Base-by-base conservation (phyloP, 2,329 filamentous ascomycete species). In the Fusarium metavorans region DNA sequence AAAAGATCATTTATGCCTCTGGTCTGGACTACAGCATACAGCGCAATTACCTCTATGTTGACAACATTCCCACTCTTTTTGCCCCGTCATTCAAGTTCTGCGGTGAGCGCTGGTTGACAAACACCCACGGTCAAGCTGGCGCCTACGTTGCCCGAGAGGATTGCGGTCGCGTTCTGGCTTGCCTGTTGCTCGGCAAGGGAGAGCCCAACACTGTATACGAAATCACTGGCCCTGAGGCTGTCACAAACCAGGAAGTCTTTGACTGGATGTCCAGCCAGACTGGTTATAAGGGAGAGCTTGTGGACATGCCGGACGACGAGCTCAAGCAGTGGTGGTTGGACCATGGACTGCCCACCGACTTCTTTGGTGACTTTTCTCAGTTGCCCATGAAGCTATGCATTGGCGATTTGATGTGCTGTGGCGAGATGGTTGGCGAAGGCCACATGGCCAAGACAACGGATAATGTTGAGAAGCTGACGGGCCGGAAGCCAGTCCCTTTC, bases 321-420 rank as follows among this genome's bases (percentile, higher is more conserved):
- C 52, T 78, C 23, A 76, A 75, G 66, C n/a, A 50, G 1, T 78
- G 68, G 65, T 78, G 76, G 76, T 37, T 75, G 27, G 75, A 70
- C 9, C 76, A 67, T 8, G 76, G 76, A 0, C n/a, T 78, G 0
- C 76, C 76, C 0, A 68, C 66, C 0, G 76, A 78, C 5, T 68
- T 78, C 65, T 75, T 70, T 45, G 76, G 76, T 3, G 75, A 78
- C 25, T 78, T 78, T 34, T 78, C 76, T 0, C 54, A 77, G 23
- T 6, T 78, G 2, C 76, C 76, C 0, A 78, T 78, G 76, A 78
- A 78, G 45, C 23, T 78, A 5, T 78, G 76, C 14, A 78, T 78
- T 0, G 76, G 76, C 0, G 76, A 78, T 32, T 62, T 78, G 16
- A 25, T 78, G 41, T 78, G 75, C 32, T 77, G 71, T 23, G 76